Conservation (phyloP, 768 basidiomycete species). For the Pisolithus marmoratus region DNA sequence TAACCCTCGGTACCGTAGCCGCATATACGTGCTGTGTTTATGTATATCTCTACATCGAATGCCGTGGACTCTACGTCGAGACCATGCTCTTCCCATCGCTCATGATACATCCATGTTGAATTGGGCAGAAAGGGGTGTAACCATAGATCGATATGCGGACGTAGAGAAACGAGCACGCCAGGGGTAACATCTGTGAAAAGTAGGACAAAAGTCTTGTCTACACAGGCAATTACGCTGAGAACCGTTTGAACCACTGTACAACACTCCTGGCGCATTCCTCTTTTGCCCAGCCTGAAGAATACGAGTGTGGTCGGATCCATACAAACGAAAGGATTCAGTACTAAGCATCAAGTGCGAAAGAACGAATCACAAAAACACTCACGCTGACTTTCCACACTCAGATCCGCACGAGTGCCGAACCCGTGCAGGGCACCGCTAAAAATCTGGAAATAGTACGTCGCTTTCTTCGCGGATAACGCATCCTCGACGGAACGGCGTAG, state of each 20-base stretch:
- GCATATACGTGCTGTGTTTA: too few species aligned
- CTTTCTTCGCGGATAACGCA: conserved; percentile 44
- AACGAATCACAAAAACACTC: background rate
- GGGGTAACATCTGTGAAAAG: too few species aligned
- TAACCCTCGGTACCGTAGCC: too few species aligned
- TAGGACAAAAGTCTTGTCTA: too few species aligned
- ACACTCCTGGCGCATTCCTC: conserved; percentile 51
- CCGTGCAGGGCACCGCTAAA: conserved; percentile 43
- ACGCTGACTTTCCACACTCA: conserved; percentile 20
- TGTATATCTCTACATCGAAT: too few species aligned
- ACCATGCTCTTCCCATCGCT: too few species aligned
- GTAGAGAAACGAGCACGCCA: too few species aligned
- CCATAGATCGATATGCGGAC: too few species aligned
- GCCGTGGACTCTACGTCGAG: too few species aligned
- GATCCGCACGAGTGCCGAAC: conserved; percentile 29
- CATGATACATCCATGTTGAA: too few species aligned
- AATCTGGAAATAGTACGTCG: conserved; percentile 50
- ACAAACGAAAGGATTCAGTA: too few species aligned
- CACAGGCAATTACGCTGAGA: conserved; percentile 16
- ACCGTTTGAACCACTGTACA: conserved; percentile 47
- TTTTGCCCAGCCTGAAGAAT: conserved; percentile 48
- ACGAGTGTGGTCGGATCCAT: background rate
- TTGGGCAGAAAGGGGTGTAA: too few species aligned
- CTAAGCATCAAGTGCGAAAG: background rate
- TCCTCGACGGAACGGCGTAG: conserved; percentile 53